Evolutionary conservation across 768 basidiomycete species (phyloP).

Genomic region (Chalciporus piperatus): DNA sequence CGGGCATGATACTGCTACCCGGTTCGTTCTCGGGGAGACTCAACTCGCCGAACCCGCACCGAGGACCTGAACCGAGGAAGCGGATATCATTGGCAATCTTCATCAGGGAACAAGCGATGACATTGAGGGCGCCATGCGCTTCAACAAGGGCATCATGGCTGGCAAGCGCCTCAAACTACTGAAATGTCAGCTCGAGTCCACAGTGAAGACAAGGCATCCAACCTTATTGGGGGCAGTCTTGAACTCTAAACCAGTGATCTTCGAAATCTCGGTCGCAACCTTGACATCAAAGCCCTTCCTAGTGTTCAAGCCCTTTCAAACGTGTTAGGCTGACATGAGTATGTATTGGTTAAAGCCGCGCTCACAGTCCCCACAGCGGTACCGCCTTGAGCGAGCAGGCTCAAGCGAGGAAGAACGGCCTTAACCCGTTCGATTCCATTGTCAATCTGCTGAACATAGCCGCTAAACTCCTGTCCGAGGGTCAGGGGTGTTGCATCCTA

Average conservation of each 20-base stretch:
- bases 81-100: slow-evolving; percentile 99
- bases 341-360: neutral
- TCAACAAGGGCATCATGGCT: slow-evolving; percentile 98
- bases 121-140: slow-evolving; percentile 94
- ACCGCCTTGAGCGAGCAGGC: slow-evolving; percentile 92
- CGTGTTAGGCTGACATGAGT: neutral
- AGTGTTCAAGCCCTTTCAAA: slow-evolving; percentile 86
- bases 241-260: slow-evolving; percentile 87
- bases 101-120: slow-evolving; percentile 95
- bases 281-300: slow-evolving; percentile 95
- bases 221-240: slow-evolving; percentile 98
- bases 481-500: slow-evolving; percentile 97
- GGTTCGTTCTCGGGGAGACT: slow-evolving; percentile 97
- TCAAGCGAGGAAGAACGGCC: slow-evolving; percentile 79
- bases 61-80: slow-evolving; percentile 95
- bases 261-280: slow-evolving; percentile 88
- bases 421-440: slow-evolving; percentile 88
- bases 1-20: slow-evolving; percentile 99
- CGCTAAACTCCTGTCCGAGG: slow-evolving; percentile 97
- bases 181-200: slow-evolving; percentile 5
- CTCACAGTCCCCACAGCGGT: slow-evolving; percentile 97
- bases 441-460: slow-evolving; percentile 92
- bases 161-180: slow-evolving; percentile 94
- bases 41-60: slow-evolving; percentile 95
- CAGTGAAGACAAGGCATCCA: slow-evolving; percentile 10